Percentiles rank a stretch among this genome's conserved stretches.
Conservation (phyloP, 2,329 filamentous ascomycete genomes). For the Myotisia sp. region DNA sequence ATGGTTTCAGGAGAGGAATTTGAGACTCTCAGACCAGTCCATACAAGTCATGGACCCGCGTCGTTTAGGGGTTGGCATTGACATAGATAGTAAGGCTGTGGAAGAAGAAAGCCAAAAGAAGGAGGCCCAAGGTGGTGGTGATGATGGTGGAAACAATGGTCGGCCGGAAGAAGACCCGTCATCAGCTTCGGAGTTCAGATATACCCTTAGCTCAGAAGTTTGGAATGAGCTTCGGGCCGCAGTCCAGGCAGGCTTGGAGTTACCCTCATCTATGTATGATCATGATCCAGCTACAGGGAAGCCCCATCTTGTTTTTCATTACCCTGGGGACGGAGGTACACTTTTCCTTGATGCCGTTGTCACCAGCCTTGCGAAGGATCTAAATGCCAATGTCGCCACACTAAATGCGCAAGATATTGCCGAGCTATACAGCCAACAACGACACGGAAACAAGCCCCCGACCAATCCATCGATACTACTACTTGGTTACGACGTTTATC, state of each 20-base stretch:
- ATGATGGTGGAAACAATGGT: constrained; percentile 14
- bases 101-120: constrained; percentile 12
- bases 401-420: constrained; percentile 35
- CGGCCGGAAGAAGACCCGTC: constrained; percentile 7
- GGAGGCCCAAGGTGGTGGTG: constrained; percentile 17
- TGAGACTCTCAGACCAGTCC: constrained; percentile 15
- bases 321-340: constrained; percentile 42
- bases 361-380: constrained; percentile 45
- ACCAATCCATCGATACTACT: constrained; percentile 25
- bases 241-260: constrained; percentile 37
- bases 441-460: constrained; percentile 21
- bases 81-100: constrained; percentile 7
- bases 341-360: constrained; percentile 47
- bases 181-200: constrained; percentile 6
- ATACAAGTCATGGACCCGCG: constrained; percentile 9
- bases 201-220: constrained; percentile 23
- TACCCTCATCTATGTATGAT: constrained; percentile 26
- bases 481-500: constrained; percentile 43
- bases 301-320: constrained; percentile 46
- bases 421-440: constrained; percentile 29
- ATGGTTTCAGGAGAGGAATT: constrained; percentile 28
- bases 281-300: constrained; percentile 37
- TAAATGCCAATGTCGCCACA: constrained; percentile 33
- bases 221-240: constrained; percentile 39
- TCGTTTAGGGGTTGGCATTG: constrained; percentile 18